A percentile compares a stretch with the other conserved stretches of the same genome.
Evolutionary conservation across 176 grass and related monocot genomes (phyloP).

Genomic region (Avena atlantica): DNA sequence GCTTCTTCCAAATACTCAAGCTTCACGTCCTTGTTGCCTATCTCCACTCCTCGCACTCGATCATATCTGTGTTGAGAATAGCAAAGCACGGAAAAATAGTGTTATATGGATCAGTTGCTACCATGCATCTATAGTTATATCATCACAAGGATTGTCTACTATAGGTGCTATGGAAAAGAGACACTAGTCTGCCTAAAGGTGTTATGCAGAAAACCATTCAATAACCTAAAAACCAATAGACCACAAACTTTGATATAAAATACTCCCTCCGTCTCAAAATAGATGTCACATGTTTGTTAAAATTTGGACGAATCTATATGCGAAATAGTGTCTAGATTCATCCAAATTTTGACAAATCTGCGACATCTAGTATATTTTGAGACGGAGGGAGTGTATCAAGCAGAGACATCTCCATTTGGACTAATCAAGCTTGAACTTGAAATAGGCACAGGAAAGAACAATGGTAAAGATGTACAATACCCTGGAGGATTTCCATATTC

Average conservation of each 20-base stretch:
- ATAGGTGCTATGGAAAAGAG: neutral
- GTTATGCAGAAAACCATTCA: neutral
- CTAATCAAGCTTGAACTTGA: constrained; percentile 11
- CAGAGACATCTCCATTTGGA: constrained; percentile 16
- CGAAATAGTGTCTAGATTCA: too few relatives aligned
- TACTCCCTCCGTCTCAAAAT: too few relatives aligned
- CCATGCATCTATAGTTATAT: constrained; percentile 13
- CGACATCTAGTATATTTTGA: too few relatives aligned
- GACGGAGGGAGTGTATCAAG: neutral
- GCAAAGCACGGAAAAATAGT: neutral
- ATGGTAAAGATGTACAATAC: constrained; percentile 54
- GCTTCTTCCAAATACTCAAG: constrained; percentile 99
- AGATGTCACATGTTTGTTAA: too few relatives aligned
- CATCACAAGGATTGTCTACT: neutral
- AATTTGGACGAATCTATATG: too few relatives aligned
- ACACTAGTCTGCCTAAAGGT: too few relatives aligned
- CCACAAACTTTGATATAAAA: neutral
- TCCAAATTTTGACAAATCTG: too few relatives aligned
- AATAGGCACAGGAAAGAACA: constrained; percentile 36
- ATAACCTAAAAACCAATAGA: neutral
- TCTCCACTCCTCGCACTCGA: constrained; percentile 94
- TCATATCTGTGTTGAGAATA: constrained; percentile 68
- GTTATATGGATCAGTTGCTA: constrained; percentile 12
- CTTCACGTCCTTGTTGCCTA: constrained; percentile 97
- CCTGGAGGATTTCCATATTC: constrained; percentile 95